Percentiles rank a stretch among this genome's conserved stretches.
phyloP scores from a whole-genome alignment of 805 yeast species.

The Kuraishia ogatae region DNA sequence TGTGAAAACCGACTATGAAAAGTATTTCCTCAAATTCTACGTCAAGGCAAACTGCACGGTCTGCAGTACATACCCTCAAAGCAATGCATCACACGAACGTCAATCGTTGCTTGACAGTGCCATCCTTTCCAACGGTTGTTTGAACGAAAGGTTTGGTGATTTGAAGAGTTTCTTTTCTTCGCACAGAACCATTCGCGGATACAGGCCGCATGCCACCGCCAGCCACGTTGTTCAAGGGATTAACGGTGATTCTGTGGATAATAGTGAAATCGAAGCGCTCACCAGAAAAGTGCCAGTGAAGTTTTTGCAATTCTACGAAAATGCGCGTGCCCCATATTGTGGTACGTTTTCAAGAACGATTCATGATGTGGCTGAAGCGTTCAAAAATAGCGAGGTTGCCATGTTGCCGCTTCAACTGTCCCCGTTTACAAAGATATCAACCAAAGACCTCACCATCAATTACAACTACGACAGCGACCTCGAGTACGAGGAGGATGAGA shows the following conservation, averaged over 20 bases:
- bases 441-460: constrained; percentile 19
- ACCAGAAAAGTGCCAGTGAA: constrained; percentile 25
- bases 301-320: constrained; percentile 30
- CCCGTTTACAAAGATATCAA: constrained; percentile 14
- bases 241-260: constrained; percentile 19
- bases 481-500: constrained; percentile 39
- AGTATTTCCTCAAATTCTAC: constrained; percentile 27
- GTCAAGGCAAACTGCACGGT: constrained; percentile 24
- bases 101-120: background rate
- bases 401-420: constrained; percentile 8
- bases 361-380: constrained; percentile 18
- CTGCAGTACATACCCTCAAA: constrained; percentile 3
- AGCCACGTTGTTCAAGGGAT: constrained; percentile 21
- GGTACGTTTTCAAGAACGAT: constrained; percentile 22
- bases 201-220: constrained; percentile 11
- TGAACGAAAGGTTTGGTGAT: background rate
- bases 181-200: background rate
- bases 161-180: background rate
- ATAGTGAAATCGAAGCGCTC: constrained; percentile 18
- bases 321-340: constrained; percentile 25
- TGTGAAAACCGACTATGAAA: constrained; percentile 20
- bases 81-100: background rate
- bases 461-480: constrained; percentile 26
- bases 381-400: background rate
- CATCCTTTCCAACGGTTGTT: background rate